Evolutionary conservation across 345 rosid genomes (phyloP).

Genomic region (Gossypium australe): DNA sequence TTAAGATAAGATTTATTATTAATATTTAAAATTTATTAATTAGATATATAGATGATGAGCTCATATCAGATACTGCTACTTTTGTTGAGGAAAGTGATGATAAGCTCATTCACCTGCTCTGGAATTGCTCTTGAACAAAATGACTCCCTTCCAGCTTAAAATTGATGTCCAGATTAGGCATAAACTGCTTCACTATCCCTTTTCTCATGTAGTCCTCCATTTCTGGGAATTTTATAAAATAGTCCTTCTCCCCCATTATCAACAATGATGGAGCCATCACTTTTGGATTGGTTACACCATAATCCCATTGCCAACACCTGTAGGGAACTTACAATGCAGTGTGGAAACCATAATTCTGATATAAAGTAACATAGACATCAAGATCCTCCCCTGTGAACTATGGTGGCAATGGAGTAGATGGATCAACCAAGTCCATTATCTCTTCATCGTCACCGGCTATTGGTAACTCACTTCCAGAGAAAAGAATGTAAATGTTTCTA

Average conservation of each 20-base stretch:
- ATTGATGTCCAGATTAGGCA: conserved; percentile 13
- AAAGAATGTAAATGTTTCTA: conserved; percentile 41
- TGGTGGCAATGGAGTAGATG: conserved; percentile 38
- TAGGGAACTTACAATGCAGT: conserved; percentile 40
- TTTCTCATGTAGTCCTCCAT: conserved; percentile 2
- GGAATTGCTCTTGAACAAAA: conserved; percentile 53
- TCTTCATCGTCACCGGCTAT: conserved; percentile 35
- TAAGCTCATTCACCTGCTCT: conserved; percentile 35
- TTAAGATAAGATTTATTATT: too few relatives aligned
- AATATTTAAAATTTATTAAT: too few relatives aligned
- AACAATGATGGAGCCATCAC: background rate
- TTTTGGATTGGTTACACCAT: background rate
- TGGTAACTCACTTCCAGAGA: conserved; percentile 32
- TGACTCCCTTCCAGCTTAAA: conserved; percentile 42
- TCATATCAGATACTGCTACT: background rate
- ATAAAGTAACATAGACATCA: conserved; percentile 33
- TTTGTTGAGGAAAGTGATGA: conserved; percentile 34
- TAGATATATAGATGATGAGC: background rate
- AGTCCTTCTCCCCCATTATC: conserved; percentile 12
- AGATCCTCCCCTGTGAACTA: conserved; percentile 49
- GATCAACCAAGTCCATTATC: conserved; percentile 46
- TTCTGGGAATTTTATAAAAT: background rate
- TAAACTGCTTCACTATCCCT: conserved; percentile 5
- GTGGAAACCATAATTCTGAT: conserved; percentile 40
- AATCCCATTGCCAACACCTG: background rate